Evolutionary conservation across 2,329 filamentous ascomycete genomes (phyloP).

Genomic region (Clonostachys solani): DNA sequence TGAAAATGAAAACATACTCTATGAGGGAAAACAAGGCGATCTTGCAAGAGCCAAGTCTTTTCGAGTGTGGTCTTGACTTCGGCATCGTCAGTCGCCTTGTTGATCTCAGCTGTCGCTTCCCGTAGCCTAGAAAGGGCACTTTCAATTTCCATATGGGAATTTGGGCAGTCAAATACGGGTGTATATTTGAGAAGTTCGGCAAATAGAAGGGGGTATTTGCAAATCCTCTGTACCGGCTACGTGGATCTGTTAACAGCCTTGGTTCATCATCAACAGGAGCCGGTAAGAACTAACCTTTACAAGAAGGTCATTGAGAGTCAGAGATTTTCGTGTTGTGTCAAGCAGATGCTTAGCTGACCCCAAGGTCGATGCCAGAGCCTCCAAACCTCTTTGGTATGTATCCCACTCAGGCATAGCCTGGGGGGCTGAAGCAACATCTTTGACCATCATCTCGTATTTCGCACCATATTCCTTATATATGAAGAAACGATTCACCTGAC

Average conservation of each 20-base stretch:
- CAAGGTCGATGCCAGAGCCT: constrained; percentile 73
- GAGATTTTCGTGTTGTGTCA: constrained; percentile 64
- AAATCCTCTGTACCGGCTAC: constrained; percentile 87
- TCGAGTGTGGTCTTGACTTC: constrained; percentile 66
- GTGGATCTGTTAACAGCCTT: background rate
- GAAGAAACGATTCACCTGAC: constrained; percentile 74
- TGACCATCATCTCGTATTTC: constrained; percentile 81
- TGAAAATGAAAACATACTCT: constrained; percentile 46
- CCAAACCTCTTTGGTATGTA: constrained; percentile 78
- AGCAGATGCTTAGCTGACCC: constrained; percentile 63
- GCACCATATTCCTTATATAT: constrained; percentile 89
- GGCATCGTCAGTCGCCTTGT: constrained; percentile 76
- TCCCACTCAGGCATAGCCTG: constrained; percentile 70
- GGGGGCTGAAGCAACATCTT: constrained; percentile 68
- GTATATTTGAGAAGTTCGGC: constrained; percentile 79
- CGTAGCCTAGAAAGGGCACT: constrained; percentile 68
- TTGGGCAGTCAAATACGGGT: constrained; percentile 79
- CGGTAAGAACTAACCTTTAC: constrained; percentile 63
- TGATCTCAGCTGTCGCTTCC: constrained; percentile 74
- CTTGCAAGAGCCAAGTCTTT: constrained; percentile 81
- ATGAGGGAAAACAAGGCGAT: constrained; percentile 70
- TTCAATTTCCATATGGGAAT: constrained; percentile 75
- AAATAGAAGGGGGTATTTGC: constrained; percentile 86
- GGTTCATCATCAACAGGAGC: background rate
- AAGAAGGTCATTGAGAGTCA: constrained; percentile 80